Evolutionary conservation across 2,329 filamentous ascomycete genomes (phyloP).

Genomic region (Aspergillus unguis): DNA sequence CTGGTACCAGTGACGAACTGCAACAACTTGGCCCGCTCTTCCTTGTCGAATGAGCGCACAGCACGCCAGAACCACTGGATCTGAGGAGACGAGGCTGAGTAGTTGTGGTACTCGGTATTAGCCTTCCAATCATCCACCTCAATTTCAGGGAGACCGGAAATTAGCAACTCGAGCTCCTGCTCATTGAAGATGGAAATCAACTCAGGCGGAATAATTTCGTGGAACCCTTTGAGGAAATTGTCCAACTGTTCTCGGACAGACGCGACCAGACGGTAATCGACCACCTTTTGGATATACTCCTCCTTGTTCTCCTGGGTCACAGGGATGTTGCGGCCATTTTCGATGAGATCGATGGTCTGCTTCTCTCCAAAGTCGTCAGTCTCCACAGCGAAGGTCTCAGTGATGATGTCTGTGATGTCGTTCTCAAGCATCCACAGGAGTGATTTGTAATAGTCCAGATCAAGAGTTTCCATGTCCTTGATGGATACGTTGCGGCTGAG

Average conservation of each 20-base stretch:
- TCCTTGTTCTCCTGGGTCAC: constrained; percentile 99
- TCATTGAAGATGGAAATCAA: constrained; percentile 97
- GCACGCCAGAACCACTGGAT: constrained; percentile 99
- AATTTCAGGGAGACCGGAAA: constrained; percentile 94
- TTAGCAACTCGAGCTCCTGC: constrained; percentile 92
- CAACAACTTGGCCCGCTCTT: constrained; percentile 92
- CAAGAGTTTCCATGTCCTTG: constrained; percentile 99
- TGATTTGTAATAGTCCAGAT: constrained; percentile 98
- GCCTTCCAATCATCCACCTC: constrained; percentile 99
- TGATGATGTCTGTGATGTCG: constrained; percentile 96
- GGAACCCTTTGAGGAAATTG: constrained; percentile 88
- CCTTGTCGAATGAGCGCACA: constrained; percentile 95
- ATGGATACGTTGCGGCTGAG: constrained; percentile 91
- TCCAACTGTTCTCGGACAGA: constrained; percentile 95
- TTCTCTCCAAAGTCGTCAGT: constrained; percentile 91
- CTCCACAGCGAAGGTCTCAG: constrained; percentile 91
- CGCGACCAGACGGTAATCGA: constrained; percentile 86
- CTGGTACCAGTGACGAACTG: constrained; percentile 98
- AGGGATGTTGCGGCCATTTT: constrained; percentile 82
- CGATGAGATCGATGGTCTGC: constrained; percentile 79
- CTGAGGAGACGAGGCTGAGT: constrained; percentile 87
- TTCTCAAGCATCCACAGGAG: constrained; percentile 98
- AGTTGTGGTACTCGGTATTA: constrained; percentile 98
- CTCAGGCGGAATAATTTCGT: constrained; percentile 94
- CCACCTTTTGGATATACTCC: constrained; percentile 90